phyloP scores from a whole-genome alignment of 768 basidiomycete species.

The Ramaria sp. region DNA sequence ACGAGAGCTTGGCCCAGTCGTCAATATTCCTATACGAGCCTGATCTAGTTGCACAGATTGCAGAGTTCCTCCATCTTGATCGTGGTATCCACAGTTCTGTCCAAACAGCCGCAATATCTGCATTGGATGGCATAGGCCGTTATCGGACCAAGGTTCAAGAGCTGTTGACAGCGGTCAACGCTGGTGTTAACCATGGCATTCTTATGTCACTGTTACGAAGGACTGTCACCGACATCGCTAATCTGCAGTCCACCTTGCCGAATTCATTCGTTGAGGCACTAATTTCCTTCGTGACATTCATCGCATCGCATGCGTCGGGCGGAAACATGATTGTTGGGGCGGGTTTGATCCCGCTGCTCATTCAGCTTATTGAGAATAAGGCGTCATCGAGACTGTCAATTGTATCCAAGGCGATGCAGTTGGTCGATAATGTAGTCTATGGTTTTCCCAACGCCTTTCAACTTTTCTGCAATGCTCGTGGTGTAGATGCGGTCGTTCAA shows the following conservation, averaged over 20 bases:
- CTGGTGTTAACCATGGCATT: slow-evolving; percentile 92
- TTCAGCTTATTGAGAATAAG: slow-evolving; percentile 80
- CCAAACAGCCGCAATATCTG: slow-evolving; percentile 76
- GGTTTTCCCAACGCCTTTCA: slow-evolving; percentile 81
- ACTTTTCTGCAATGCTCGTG: slow-evolving; percentile 74
- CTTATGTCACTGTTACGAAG: slow-evolving; percentile 82
- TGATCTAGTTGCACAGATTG: slow-evolving; percentile 79
- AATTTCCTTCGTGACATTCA: slow-evolving; percentile 75
- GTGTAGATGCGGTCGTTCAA: slow-evolving; percentile 76
- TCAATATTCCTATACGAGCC: slow-evolving; percentile 92
- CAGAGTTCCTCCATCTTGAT: slow-evolving; percentile 81
- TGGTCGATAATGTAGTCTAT: slow-evolving; percentile 88
- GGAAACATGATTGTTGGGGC: slow-evolving; percentile 94
- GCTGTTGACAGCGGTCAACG: slow-evolving; percentile 83
- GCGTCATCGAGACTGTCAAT: slow-evolving; percentile 58
- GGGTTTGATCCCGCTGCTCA: slow-evolving; percentile 78
- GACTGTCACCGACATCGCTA: slow-evolving; percentile 63
- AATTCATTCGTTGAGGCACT: slow-evolving; percentile 78
- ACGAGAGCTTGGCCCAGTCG: slow-evolving; percentile 67
- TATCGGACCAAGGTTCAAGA: slow-evolving; percentile 79
- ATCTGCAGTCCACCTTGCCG: slow-evolving; percentile 52
- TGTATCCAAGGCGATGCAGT: slow-evolving; percentile 82
- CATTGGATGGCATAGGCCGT: slow-evolving; percentile 83
- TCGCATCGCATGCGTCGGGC: slow-evolving; percentile 75
- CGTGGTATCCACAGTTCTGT: slow-evolving; percentile 57